A percentile compares a stretch with the other conserved stretches of the same genome.
Conservation (phyloP, 2,329 filamentous ascomycete genomes). For the Aphanoascus verrucosus region DNA sequence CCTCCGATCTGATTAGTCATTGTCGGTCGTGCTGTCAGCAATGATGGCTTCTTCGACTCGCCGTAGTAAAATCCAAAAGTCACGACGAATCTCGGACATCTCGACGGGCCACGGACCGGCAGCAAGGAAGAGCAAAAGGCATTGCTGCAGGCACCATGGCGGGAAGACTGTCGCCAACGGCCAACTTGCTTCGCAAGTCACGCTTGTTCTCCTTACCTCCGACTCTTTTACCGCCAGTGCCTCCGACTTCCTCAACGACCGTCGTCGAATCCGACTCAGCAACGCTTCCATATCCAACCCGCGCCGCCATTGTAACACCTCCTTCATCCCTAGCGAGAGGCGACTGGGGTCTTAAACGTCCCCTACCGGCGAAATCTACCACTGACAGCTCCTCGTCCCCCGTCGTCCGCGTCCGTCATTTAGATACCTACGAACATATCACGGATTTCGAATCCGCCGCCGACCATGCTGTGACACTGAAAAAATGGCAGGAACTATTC, state of each 20-base stretch:
- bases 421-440: conserved; percentile 78
- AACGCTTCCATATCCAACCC: conserved; percentile 68
- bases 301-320: conserved; percentile 72
- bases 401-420: conserved; percentile 60
- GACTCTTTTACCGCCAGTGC: conserved; percentile 54
- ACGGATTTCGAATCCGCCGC: conserved; percentile 78
- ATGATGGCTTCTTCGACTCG: no score
- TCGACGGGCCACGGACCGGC: neutral
- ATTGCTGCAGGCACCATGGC: conserved; percentile 18
- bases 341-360: conserved; percentile 87
- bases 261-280: conserved; percentile 53
- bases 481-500: conserved; percentile 77
- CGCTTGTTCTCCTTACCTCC: conserved; percentile 80
- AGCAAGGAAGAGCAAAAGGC: neutral
- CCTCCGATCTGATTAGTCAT: no score
- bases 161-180: conserved; percentile 46
- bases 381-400: conserved; percentile 58
- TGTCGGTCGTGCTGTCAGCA: no score
- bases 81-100: conserved; percentile 1
- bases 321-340: conserved; percentile 60
- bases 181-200: conserved; percentile 67
- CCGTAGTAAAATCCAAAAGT: conserved; percentile 4
- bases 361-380: conserved; percentile 66
- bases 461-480: conserved; percentile 67
- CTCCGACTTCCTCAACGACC: conserved; percentile 39